Evolutionary conservation across 1,284 basidiomycete genomes (phyloP), one percentile per base, ranked within the genome.

Genomic region (Dichomitus squalens): DNA sequence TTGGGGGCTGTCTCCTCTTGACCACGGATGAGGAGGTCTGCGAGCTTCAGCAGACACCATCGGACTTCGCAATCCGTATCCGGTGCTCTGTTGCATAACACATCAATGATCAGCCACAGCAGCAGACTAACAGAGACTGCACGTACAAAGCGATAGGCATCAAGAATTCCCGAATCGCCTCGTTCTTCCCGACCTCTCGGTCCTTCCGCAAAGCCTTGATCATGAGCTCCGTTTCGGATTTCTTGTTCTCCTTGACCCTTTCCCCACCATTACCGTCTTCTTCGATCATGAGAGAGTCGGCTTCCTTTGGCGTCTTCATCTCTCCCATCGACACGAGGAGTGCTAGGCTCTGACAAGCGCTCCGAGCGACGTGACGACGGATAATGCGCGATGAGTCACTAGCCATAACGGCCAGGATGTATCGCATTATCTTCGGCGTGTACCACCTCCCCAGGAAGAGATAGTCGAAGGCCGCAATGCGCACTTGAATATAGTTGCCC

Each of bases 401-500:
- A 3, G 88, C 85, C 75, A 98, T 88, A 52, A 98, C 88, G n/a
- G 93, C 84, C 57, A 97, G 84, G 65, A 98, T 81, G 70, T 98
- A 99, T 25, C 87, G 85, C 79, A 95, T 90, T 60, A 99, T 86
- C 65, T 86, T 84, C 20, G 89, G 87, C 0, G 85, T 81, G 69
- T 90, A 93, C 92, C 92, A 93, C 71, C 92, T 94, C 47, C 93
- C 91, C 56, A 98, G 80, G 74, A 99, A 88, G 4, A 99, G 81
- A 20, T 92, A 92, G 71, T 99, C 95, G 66, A 99, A 96, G 2
- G 97, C 96, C 3, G 92, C 87, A 50, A 95, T 82, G 29, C 97
- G 90, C 33, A 99, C 89, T 66, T 95, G 92, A 4, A 89, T 89
- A 66, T 92, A 96, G 70, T 97, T 97, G 41, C 95, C 96, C 73